A percentile compares a stretch with the other conserved stretches of the same genome.
Conservation (phyloP, 176 grass and related monocot species). For the Pontederia paniculata region DNA sequence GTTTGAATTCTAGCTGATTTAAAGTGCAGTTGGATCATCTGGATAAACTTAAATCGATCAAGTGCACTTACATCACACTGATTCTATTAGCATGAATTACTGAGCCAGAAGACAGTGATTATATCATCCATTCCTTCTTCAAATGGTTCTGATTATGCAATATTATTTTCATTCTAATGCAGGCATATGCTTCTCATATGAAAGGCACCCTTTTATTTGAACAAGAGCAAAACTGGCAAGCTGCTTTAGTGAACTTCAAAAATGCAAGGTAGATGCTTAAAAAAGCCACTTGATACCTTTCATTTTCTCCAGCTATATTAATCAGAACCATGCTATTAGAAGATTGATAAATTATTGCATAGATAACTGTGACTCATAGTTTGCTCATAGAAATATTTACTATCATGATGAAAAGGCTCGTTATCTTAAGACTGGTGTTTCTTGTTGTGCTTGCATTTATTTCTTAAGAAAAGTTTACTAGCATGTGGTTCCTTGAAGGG, state of each 20-base stretch:
- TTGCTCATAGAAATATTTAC: too few species aligned
- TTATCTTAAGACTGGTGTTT: not conserved
- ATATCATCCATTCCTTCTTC: too few species aligned
- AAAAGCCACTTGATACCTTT: slow-evolving; percentile 1
- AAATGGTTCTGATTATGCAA: too few species aligned
- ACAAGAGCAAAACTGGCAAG: slow-evolving; percentile 93
- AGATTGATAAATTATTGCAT: too few species aligned
- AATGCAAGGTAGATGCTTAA: slow-evolving; percentile 59
- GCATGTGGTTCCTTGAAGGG: slow-evolving; percentile 27
- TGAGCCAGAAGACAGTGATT: too few species aligned
- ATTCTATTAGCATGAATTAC: too few species aligned
- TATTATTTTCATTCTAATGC: not conserved
- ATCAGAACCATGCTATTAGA: not conserved
- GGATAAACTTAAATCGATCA: too few species aligned
- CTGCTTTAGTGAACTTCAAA: slow-evolving; percentile 84
- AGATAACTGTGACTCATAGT: not conserved
- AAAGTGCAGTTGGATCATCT: too few species aligned
- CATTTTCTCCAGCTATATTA: not conserved
- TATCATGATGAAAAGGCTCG: too few species aligned
- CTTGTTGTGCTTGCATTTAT: not conserved
- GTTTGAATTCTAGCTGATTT: too few species aligned
- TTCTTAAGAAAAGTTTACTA: not conserved
- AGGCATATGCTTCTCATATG: slow-evolving; percentile 99
- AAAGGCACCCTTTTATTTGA: slow-evolving; percentile 90
- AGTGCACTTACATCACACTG: too few species aligned